These are phyloP conservation scores for Tuber aestivum DNA, from an alignment of 495 filamentous ascomycete genomes.

Conservation along the genomic window DNA sequence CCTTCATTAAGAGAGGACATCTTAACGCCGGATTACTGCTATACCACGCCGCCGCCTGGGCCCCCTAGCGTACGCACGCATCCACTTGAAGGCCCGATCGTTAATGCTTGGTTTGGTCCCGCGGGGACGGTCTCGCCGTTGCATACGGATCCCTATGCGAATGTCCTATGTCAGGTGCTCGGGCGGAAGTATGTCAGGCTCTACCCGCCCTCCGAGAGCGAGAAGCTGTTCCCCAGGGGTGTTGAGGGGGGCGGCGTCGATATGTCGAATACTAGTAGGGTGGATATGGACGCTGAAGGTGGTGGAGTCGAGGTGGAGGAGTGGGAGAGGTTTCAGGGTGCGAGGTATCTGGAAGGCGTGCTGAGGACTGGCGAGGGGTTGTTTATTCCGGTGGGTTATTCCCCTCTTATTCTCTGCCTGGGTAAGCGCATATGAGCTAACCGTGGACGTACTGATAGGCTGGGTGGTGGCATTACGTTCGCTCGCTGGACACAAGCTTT, in stretches of 20 bases:
- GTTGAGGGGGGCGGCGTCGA: conserved; percentile 64
- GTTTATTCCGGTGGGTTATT: conserved; percentile 64
- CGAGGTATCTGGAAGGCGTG: conserved; percentile 71
- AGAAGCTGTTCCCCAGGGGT: conserved; percentile 60
- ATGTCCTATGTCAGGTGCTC: conserved; percentile 83
- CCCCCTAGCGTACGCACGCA: conserved; percentile 39
- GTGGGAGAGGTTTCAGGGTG: conserved; percentile 53
- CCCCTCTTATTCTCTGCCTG: neutral
- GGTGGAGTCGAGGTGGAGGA: conserved; percentile 39
- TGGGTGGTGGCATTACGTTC: conserved; percentile 99
- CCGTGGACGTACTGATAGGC: conserved; percentile 34
- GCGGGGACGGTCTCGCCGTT: conserved; percentile 80
- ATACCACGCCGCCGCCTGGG: conserved; percentile 55
- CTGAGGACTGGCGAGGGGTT: conserved; percentile 74
- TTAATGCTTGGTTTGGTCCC: conserved; percentile 95
- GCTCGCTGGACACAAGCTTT: conserved; percentile 75
- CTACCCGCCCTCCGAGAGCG: conserved; percentile 62
- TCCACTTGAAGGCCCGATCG: conserved; percentile 49
- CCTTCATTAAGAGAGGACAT: conserved; percentile 73
- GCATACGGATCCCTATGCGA: conserved; percentile 92
- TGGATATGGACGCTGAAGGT: conserved; percentile 23
- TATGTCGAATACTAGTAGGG: conserved; percentile 73
- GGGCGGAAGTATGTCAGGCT: conserved; percentile 85
- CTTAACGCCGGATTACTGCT: conserved; percentile 76
- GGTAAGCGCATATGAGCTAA: neutral